Evolutionary conservation across 305 asterid genomes (phyloP).

Genomic region (Euphrasia arctica): DNA sequence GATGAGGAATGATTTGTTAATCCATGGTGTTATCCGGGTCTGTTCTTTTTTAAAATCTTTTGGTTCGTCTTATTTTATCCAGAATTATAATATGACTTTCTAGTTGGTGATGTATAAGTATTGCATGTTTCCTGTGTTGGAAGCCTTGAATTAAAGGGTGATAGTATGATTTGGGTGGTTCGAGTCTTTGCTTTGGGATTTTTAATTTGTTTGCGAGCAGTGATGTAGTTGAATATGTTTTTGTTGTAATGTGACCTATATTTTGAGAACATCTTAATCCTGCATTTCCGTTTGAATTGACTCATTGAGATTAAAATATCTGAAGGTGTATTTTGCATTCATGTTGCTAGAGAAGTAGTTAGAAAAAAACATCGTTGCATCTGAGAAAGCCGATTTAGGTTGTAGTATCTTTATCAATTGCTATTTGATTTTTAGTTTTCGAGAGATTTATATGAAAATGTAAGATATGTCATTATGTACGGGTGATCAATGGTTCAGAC

Average conservation of each 20-base stretch:
- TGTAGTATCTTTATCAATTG: background rate
- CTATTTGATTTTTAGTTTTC: too few species aligned
- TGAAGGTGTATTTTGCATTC: conserved; percentile 1
- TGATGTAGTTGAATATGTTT: conserved; percentile 15
- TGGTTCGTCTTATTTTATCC: conserved; percentile 3
- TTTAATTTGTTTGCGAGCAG: background rate
- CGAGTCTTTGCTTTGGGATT: conserved; percentile 11
- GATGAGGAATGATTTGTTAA: conserved; percentile 44
- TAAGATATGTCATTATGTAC: too few species aligned
- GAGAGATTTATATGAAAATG: background rate
- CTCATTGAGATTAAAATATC: too few species aligned
- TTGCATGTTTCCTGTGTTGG: conserved; percentile 19
- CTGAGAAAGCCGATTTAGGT: background rate
- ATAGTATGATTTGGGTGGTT: conserved; percentile 14
- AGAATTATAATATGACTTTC: background rate
- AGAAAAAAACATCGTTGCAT: background rate
- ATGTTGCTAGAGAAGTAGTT: background rate
- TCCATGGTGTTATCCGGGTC: conserved; percentile 15
- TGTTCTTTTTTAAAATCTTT: conserved; percentile 4
- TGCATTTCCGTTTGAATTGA: too few species aligned
- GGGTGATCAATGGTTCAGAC: too few species aligned
- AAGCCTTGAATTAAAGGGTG: background rate
- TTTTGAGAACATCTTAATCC: conserved; percentile 1
- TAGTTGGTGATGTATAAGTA: conserved; percentile 23
- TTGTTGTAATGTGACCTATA: background rate